A percentile compares a stretch with the other conserved stretches of the same genome.
Conservation (phyloP, 768 basidiomycete genomes). For the Leccinum longicurvipes region DNA sequence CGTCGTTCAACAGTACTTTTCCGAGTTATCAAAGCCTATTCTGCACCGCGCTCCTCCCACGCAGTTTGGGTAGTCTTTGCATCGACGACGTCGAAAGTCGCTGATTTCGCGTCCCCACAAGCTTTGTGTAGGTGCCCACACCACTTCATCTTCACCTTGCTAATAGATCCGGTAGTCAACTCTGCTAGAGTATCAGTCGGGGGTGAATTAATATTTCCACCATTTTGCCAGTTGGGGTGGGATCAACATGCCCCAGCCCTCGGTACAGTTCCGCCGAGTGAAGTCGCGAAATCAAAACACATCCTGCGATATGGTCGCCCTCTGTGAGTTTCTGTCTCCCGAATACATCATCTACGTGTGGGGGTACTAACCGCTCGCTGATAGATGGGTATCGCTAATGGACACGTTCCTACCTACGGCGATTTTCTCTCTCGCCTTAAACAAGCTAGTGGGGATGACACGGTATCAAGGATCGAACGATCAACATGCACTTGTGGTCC, state of each 20-base stretch:
- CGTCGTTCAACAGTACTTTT: not conserved
- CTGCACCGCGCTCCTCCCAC: too few relatives aligned
- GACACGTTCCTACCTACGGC: accelerated
- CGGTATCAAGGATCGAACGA: not conserved
- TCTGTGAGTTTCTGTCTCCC: not conserved
- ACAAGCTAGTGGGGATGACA: not conserved
- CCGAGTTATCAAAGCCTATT: not conserved
- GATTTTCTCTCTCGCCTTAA: not conserved
- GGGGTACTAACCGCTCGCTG: not conserved
- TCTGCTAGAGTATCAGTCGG: not conserved
- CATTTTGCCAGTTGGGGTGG: not conserved
- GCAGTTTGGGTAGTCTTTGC: not conserved
- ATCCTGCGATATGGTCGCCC: not conserved
- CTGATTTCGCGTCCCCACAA: not conserved
- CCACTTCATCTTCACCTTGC: not conserved
- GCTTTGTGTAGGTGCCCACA: not conserved
- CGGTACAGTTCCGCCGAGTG: not conserved
- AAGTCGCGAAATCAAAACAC: not conserved
- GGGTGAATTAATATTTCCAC: not conserved
- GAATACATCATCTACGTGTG: not conserved
- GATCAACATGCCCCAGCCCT: not conserved
- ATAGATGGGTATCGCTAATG: not conserved
- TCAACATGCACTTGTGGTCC: not conserved
- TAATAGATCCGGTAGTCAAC: not conserved
- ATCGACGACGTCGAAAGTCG: not conserved